A percentile compares a stretch with the other conserved stretches of the same genome.
phyloP scores from a whole-genome alignment of 495 filamentous ascomycete genomes.

The Aspergillus saccharolyticus region DNA sequence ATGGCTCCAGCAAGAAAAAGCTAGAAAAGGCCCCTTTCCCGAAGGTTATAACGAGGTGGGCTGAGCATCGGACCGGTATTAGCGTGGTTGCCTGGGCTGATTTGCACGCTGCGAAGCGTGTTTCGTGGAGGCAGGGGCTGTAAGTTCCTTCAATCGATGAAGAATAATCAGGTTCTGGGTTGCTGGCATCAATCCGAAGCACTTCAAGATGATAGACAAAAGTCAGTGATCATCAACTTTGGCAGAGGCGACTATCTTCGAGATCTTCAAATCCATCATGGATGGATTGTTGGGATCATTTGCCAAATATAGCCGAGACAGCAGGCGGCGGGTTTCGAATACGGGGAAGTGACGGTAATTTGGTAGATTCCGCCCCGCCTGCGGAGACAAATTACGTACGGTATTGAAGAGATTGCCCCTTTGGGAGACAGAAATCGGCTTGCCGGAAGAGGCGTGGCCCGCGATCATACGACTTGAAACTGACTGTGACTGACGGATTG shows the following conservation, averaged over 20 bases:
- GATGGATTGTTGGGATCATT: neutral
- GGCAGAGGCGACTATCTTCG: no score
- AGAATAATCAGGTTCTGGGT: no score
- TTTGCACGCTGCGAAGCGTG: no score
- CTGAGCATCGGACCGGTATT: neutral
- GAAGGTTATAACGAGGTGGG: neutral
- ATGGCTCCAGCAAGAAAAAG: neutral
- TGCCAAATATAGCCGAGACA: neutral
- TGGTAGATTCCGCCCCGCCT: neutral
- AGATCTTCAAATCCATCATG: neutral
- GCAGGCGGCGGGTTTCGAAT: neutral
- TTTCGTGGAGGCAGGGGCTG: no score
- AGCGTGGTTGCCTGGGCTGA: neutral
- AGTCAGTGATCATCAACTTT: neutral
- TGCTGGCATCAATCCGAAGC: no score
- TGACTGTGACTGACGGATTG: no score
- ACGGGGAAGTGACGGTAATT: neutral
- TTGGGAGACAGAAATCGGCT: constrained; percentile 17
- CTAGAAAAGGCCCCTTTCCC: neutral
- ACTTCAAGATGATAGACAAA: neutral
- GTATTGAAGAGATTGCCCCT: neutral
- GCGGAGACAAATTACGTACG: neutral
- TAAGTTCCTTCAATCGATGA: no score
- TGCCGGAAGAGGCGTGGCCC: constrained; percentile 36
- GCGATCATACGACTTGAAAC: constrained; percentile 39